A percentile compares a stretch with the other conserved stretches of the same genome.
Conservation (phyloP, 345 rosid genomes). For the Populus tremula region DNA sequence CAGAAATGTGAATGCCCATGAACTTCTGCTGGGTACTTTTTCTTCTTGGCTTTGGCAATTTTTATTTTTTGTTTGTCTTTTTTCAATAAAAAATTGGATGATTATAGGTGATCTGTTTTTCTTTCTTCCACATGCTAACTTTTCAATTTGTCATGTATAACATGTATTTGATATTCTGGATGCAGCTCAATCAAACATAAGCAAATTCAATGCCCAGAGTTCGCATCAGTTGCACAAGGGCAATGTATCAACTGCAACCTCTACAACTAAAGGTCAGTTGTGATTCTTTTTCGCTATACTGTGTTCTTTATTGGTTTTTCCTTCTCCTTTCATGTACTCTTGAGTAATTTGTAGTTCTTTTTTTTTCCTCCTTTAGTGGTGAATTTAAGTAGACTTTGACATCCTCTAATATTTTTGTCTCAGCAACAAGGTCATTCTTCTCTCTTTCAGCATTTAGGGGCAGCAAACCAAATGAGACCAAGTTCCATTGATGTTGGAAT, state of each 20-base stretch:
- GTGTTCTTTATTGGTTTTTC: not conserved
- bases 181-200: constrained; percentile 38
- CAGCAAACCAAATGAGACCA: constrained; percentile 52
- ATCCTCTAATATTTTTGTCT: constrained; percentile 12
- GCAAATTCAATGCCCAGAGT: constrained; percentile 24
- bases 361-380: not conserved
- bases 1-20: constrained; percentile 29
- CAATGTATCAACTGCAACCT: constrained; percentile 30
- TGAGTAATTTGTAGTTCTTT: not conserved
- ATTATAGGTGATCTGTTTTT: not conserved
- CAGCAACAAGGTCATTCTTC: constrained; percentile 70
- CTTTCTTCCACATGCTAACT: not conserved
- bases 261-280: constrained; percentile 48
- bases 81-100: not conserved
- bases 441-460: constrained; percentile 69
- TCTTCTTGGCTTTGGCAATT: not conserved
- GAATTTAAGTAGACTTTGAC: constrained; percentile 1
- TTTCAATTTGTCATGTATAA: not conserved
- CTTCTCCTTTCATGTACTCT: not conserved
- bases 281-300: not conserved
- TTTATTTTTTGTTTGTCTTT: not conserved
- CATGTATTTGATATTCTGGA: constrained; percentile 7
- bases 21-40: constrained; percentile 40
- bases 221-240: constrained; percentile 34
- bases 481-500: constrained; percentile 30